Evolutionary conservation across 202 grass and related monocot genomes (phyloP).

Genomic region (Setaria italica): DNA sequence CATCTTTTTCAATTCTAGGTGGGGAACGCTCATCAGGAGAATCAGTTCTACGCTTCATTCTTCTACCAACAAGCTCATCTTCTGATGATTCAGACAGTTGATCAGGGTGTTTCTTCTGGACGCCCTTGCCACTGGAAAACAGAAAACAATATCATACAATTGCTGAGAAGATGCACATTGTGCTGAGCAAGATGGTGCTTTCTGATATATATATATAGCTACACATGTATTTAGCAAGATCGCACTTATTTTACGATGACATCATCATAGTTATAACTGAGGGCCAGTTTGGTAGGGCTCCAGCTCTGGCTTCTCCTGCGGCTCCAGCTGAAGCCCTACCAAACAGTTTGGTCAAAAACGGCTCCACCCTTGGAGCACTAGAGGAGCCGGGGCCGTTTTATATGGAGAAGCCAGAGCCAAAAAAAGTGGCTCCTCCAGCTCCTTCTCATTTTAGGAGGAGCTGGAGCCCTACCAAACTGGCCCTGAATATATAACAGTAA

Average conservation of each 20-base stretch:
- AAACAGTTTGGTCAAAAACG: too few species aligned
- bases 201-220: neutral
- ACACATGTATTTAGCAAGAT: neutral
- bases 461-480: too few species aligned
- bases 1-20: slow-evolving; percentile 42
- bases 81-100: slow-evolving; percentile 61
- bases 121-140: slow-evolving; percentile 59
- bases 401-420: too few species aligned
- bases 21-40: slow-evolving; percentile 40
- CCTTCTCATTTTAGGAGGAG: too few species aligned
- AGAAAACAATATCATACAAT: slow-evolving; percentile 34
- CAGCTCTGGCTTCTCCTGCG: too few species aligned
- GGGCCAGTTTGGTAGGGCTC: too few species aligned
- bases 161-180: slow-evolving; percentile 22
- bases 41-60: slow-evolving; percentile 37
- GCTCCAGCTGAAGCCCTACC: too few species aligned
- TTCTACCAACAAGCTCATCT: slow-evolving; percentile 54
- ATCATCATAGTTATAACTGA: neutral
- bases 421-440: too few species aligned
- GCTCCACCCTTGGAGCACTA: too few species aligned
- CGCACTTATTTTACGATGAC: neutral
- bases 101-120: slow-evolving; percentile 41
- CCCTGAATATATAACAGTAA: neutral
- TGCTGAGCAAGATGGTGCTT: neutral
- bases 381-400: too few species aligned